phyloP scores from a whole-genome alignment of 805 yeast genomes.

The Nakazawaea sp. region DNA sequence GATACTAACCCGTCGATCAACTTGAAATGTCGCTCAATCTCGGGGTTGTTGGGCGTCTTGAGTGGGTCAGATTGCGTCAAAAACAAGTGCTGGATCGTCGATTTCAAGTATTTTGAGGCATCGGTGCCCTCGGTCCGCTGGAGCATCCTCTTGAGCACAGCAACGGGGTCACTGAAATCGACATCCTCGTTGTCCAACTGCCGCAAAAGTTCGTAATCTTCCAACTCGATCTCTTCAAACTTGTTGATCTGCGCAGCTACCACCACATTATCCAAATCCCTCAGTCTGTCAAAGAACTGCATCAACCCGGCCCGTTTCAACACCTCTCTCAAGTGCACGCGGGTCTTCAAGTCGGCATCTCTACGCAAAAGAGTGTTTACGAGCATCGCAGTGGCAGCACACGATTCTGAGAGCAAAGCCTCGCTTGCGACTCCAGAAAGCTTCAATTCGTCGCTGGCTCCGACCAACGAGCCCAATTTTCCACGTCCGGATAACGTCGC shows the following conservation, averaged over 20 bases:
- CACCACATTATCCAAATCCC: conserved; percentile 32
- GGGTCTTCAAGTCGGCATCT: conserved; percentile 24
- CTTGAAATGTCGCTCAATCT: conserved; percentile 43
- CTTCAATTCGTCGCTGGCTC: conserved; percentile 80
- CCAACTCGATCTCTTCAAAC: conserved; percentile 30
- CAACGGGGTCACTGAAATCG: conserved; percentile 67
- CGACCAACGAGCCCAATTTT: conserved; percentile 83
- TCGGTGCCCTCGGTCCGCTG: conserved; percentile 48
- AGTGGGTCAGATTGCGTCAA: conserved; percentile 41
- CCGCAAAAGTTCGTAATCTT: conserved; percentile 34
- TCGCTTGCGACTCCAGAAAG: conserved; percentile 50
- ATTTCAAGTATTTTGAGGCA: conserved; percentile 50
- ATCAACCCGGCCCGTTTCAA: conserved; percentile 34
- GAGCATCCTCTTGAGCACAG: conserved; percentile 56
- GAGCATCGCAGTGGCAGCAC: conserved; percentile 42
- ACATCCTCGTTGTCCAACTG: conserved; percentile 35
- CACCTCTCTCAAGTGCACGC: conserved; percentile 42
- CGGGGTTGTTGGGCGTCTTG: conserved; percentile 36
- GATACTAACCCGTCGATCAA: conserved; percentile 49
- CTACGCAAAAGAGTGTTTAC: conserved; percentile 42
- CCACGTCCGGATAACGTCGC: conserved; percentile 59
- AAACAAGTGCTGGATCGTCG: conserved; percentile 62
- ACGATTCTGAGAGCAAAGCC: conserved; percentile 49
- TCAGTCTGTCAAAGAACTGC: conserved; percentile 27
- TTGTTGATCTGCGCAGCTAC: conserved; percentile 36